These are phyloP conservation scores for Globisporangium middletonii DNA, from an alignment of 352 stramenopile genomes.

Conservation along the genomic window DNA sequence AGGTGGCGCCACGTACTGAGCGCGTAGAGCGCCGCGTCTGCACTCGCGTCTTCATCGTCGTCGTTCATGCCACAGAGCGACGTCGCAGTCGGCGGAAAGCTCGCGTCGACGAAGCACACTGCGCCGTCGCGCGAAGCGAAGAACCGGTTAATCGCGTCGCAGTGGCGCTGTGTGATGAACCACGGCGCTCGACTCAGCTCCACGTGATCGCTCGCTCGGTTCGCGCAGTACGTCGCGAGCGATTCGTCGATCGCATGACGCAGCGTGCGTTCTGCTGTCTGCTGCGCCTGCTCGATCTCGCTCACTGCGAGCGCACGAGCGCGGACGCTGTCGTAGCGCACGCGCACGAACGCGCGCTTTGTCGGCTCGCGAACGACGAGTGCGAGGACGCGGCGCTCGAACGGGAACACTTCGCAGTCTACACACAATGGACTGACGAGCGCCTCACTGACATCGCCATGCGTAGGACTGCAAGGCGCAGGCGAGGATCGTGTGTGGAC, in stretches of 20 bases:
- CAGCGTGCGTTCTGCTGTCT: neutral
- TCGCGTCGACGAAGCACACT: constrained; percentile 30
- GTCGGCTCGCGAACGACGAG: constrained; percentile 18
- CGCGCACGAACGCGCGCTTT: constrained; percentile 38
- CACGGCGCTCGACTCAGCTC: constrained; percentile 1
- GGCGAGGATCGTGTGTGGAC: neutral
- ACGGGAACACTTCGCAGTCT: constrained; percentile 23
- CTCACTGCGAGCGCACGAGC: neutral
- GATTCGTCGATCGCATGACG: neutral
- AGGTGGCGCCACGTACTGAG: constrained; percentile 27
- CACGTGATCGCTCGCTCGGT: constrained; percentile 6
- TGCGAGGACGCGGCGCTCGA: constrained; percentile 30
- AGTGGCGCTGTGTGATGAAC: constrained; percentile 10
- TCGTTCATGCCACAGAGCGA: neutral
- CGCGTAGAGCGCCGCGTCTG: constrained; percentile 2
- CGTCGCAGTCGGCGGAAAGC: constrained; percentile 16
- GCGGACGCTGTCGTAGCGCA: constrained; percentile 21
- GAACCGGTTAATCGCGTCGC: constrained; percentile 36
- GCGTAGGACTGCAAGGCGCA: no score
- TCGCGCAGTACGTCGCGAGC: constrained; percentile 1
- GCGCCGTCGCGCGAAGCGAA: constrained; percentile 10
- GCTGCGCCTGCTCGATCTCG: constrained; percentile 4
- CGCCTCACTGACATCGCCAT: constrained; percentile 1
- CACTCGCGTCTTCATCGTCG: neutral
- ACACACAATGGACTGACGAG: constrained; percentile 10